Conservation (phyloP, 2,329 filamentous ascomycete species). For the Aspergillus sp. region DNA sequence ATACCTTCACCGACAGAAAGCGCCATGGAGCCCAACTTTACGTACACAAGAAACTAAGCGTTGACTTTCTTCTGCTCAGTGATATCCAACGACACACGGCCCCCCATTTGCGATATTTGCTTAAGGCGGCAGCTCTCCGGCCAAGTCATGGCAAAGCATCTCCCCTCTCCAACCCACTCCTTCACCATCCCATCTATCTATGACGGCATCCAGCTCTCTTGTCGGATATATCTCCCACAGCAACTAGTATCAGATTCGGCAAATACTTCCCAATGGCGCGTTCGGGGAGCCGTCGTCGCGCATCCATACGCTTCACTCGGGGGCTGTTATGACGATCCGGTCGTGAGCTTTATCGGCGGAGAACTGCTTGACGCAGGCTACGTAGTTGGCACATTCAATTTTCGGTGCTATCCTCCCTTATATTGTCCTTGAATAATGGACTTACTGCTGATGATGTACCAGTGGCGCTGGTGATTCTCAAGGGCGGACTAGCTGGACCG, state of each 20-base stretch:
- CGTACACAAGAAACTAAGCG: neutral
- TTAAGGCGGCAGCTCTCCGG: neutral
- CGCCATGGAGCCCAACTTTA: neutral
- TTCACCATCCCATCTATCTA: constrained; percentile 84
- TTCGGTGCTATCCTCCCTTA: constrained; percentile 59
- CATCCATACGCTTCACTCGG: constrained; percentile 91
- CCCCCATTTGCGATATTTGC: neutral
- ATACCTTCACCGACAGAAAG: neutral
- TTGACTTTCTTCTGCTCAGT: neutral
- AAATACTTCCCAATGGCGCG: constrained; percentile 30
- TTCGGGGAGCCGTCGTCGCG: constrained; percentile 67
- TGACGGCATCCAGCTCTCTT: constrained; percentile 73
- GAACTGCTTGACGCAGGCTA: constrained; percentile 70
- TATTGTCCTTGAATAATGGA: neutral
- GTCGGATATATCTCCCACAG: constrained; percentile 75
- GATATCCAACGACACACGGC: neutral
- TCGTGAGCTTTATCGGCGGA: constrained; percentile 66
- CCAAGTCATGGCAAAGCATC: constrained; percentile 30
- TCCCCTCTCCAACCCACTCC: constrained; percentile 44
- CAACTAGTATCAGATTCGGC: constrained; percentile 21
- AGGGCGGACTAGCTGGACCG: constrained; percentile 84
- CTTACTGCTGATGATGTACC: constrained; percentile 15
- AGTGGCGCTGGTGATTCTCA: constrained; percentile 76
- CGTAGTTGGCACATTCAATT: constrained; percentile 86
- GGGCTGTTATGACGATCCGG: constrained; percentile 77